Percentiles rank a stretch among this genome's conserved stretches.
Evolutionary conservation across 148 eudicot genomes (phyloP).

Genomic region (Pharnaceum exiguum): DNA sequence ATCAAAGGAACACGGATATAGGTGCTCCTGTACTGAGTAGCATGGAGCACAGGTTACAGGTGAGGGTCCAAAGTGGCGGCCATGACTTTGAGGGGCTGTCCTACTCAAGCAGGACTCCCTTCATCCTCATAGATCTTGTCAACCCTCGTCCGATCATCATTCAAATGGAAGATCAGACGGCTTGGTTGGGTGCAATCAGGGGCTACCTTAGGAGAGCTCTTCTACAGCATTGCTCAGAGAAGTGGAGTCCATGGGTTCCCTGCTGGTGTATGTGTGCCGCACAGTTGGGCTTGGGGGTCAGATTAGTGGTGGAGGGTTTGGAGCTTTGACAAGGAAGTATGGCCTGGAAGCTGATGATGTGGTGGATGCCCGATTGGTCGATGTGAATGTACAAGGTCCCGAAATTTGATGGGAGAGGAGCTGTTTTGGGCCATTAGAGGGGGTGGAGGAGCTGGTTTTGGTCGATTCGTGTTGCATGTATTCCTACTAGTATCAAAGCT

Average conservation of each 20-base stretch:
- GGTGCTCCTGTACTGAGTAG: slow-evolving; percentile 11
- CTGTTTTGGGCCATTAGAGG: slow-evolving; percentile 21
- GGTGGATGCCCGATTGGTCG: slow-evolving; percentile 6
- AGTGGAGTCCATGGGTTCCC: slow-evolving; percentile 15
- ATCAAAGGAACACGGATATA: slow-evolving; percentile 11
- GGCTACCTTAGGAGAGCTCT: slow-evolving; percentile 7
- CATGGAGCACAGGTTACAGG: slow-evolving; percentile 13
- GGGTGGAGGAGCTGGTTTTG: slow-evolving; percentile 14
- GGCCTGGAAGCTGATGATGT: slow-evolving; percentile 18
- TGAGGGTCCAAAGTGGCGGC: slow-evolving; percentile 36
- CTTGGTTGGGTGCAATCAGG: slow-evolving; percentile 27
- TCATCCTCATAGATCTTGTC: slow-evolving; percentile 31
- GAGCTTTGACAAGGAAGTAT: slow-evolving; percentile 12
- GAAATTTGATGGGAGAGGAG: slow-evolving; percentile 15
- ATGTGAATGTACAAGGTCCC: slow-evolving; percentile 3
- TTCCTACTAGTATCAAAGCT: no score
- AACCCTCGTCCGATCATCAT: slow-evolving; percentile 20
- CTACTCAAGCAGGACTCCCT: slow-evolving; percentile 24
- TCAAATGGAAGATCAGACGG: slow-evolving; percentile 23
- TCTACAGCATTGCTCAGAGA: no score
- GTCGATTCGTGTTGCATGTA: no score
- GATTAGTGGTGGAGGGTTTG: slow-evolving; percentile 16
- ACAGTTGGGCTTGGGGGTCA: slow-evolving; percentile 15
- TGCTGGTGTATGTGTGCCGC: slow-evolving; percentile 9
- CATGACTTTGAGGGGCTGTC: slow-evolving; percentile 49